Evolutionary conservation across 768 basidiomycete genomes (phyloP), one percentile per base, ranked within the genome.

Genomic region (Fistulinella prunicolor): DNA sequence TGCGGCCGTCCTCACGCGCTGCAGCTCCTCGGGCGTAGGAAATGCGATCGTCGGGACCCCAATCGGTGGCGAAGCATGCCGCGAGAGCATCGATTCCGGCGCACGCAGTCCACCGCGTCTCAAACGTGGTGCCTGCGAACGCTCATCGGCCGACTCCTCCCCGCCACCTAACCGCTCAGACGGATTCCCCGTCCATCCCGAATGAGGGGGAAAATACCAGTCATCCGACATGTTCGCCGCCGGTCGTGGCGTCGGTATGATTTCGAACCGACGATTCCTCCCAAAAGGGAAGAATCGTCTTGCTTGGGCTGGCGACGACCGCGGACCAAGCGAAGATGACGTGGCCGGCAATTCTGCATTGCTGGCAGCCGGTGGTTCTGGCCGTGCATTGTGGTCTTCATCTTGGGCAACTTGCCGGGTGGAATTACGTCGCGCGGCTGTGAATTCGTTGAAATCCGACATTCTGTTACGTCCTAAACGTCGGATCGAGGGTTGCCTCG

Each of bases 381-480:
- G 30, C 9, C 48, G 57, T 6, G 21, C 26, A 9, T 20, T n/a
- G n/a, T n/a, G n/a, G 3, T 63, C 66, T 23, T 68, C 66, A 16
- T 65, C 66, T 37, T 59, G 58, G n/a, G 58, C 45, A 30, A 62
- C 47, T 36, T 65, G 67, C 3, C 74, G 67, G 0, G 64, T 78
- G 5, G 71, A 68, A 16, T 78, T 78, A 43, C 87, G 78, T 24
- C 86, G 80, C 12, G 80, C 81, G 20, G 78, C 64, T 0, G 86
- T 83, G 53, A 85, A 88, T 22, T 89, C 86, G 58, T 76, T 82
- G 63, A 89, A 88, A 53, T 89, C 86, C 13, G 79, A 73, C 13
- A 79, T 72, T 28, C 85, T 71, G 23, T 76, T 74, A 5, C 75
- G 73, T 26, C 70, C 57, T 2, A 80, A 73, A 20, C 84, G 83